Base-by-base conservation (phyloP, 2,329 filamentous ascomycete species). In the Trichophyton benhamiae region DNA sequence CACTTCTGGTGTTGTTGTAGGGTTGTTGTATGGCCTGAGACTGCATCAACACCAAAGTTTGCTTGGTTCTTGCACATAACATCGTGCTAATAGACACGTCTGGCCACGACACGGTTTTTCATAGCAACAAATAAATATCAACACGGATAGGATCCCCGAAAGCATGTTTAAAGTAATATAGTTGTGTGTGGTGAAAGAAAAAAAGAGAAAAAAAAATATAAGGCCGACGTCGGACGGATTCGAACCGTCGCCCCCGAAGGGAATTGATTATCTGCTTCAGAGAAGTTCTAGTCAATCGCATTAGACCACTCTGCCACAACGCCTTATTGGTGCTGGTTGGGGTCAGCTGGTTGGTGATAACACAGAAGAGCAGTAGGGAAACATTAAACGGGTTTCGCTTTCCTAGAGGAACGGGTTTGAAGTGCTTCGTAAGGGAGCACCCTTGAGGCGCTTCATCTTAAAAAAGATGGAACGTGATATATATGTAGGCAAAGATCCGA, bases 141-240 rank as follows among this genome's bases (percentile, higher is more conserved):
- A 33, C 4, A n/a, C 1, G 9, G 30, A 33, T 6, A 53, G 30
- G 22, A 15, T 15, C 13, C 11, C n/a, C 3, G n/a, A n/a, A 53
- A 53, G 46, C 22, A 27, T 52, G 27, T 30, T 30, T 7, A 7
- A 30, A 27, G 8, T 22, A 52, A 52, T 20, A 49, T 22, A 17
- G 27, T 7, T 7, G 27, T 30, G 27, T 20, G 17, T 13, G 20
- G 46, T 27, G 33, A 36, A 20, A 58, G 1, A 44, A 13, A 42
- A 11, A 22, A 55, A 3, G 27, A 62, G 1, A 9, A 46, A 2
- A 53, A 64, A 27, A 63, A 67, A 53, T n/a, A 62, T 49, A 63
- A 70, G 15, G 20, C 42, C 57, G 44, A 62, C 17, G 58, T 52
- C 58, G 41, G 58, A 49, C 58, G 58, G 58, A 60, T 60, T 60